Evolutionary conservation across 768 basidiomycete genomes (phyloP), one percentile per base, ranked within the genome.

Genomic region (Calocera cornea): DNA sequence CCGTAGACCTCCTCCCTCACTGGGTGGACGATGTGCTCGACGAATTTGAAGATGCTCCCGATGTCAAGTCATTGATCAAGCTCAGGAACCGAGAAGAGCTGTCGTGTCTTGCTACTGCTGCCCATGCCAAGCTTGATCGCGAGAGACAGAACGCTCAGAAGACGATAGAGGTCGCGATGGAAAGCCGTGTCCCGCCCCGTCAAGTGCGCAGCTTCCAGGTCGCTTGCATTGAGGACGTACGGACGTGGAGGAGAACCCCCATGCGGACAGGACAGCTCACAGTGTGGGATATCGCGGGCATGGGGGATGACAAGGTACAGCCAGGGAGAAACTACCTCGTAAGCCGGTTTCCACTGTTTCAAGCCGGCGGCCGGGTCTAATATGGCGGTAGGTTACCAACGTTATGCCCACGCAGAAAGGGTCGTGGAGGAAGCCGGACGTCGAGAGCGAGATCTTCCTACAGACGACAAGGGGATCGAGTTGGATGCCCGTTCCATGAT

Each of bases 151-250:
- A 75, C 14, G 77, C 81, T 19, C 78, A 76, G 16, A 83, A 82
- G 11, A 86, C 89, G 64, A 84, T 94, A 36, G 87, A 88, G 69
- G 79, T 80, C 64, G 90, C 94, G 70, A 79, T 97, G 7, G 79
- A 84, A 74, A 93, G 92, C 72, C 63, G 82, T 75, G 34, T 33
- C 16, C 92, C 93, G 2, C 80, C 85, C 1, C 85, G 94, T 5
- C 77, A 89, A 27, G 86, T 92, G 14, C 84, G 86, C 44, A 84
- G 81, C 65, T 93, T 95, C 77, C 81, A 91, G 47, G 84, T 95
- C 3, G 73, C 93, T 17, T 78, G 86, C 16, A 81, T 87, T 17
- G 78, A 83, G 70, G 94, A 90, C 73, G 83, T 84, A 19, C 79
- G 80, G 38, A 86, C 84, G 31, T 70, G 73, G 0, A 80, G 82